Percentiles rank a stretch among this genome's conserved stretches.
Conservation (phyloP, 495 filamentous ascomycete species). For the Poronia punctata region DNA sequence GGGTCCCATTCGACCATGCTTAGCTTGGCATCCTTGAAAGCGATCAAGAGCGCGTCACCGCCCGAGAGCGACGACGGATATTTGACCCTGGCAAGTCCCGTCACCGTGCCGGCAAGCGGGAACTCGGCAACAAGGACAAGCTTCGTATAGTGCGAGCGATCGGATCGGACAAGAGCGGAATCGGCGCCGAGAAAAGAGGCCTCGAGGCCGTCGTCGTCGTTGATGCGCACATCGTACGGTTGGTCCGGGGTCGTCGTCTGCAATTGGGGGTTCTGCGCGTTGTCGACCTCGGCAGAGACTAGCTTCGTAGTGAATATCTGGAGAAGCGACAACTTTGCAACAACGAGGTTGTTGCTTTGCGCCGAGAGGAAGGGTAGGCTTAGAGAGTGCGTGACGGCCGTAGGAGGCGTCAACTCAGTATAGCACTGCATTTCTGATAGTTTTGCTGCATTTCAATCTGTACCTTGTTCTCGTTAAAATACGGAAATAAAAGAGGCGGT, state of each 20-base stretch:
- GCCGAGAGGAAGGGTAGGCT: constrained; percentile 68
- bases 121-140: constrained; percentile 84
- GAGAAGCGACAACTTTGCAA: constrained; percentile 83
- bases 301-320: constrained; percentile 69
- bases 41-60: constrained; percentile 74
- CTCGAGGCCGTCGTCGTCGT: constrained; percentile 56
- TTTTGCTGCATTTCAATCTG: constrained; percentile 19
- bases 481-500: too few relatives aligned
- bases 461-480: too few relatives aligned
- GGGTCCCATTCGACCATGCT: constrained; percentile 94
- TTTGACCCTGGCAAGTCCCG: constrained; percentile 70
- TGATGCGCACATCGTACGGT: constrained; percentile 38
- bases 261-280: constrained; percentile 23
- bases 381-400: constrained; percentile 84
- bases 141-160: constrained; percentile 58
- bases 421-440: constrained; percentile 55
- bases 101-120: constrained; percentile 72
- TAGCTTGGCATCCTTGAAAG: constrained; percentile 84
- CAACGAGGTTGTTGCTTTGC: constrained; percentile 72
- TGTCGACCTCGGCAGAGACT: constrained; percentile 48
- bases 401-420: constrained; percentile 85
- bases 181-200: constrained; percentile 53
- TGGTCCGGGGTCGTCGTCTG: constrained; percentile 19
- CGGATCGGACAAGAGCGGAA: constrained; percentile 43
- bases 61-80: constrained; percentile 63